These are phyloP conservation scores for Cercospora brassicicola DNA, from an alignment of 2,329 filamentous ascomycete species.

Conservation along the genomic window DNA sequence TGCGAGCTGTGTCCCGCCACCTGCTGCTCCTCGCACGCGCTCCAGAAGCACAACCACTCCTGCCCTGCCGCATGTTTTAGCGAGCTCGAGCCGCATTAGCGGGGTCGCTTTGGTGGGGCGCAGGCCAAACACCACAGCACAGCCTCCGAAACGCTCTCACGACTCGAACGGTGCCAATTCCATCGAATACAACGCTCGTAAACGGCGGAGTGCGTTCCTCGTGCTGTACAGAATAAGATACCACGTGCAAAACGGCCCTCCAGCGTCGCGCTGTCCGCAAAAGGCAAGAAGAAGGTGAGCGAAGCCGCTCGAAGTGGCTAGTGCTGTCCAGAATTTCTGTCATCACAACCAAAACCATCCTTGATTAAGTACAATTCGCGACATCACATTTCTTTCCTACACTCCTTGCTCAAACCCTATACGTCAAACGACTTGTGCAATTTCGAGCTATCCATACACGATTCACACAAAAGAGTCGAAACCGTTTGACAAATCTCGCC, in stretches of 20 bases:
- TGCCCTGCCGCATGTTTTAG: neutral
- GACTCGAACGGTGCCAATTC: neutral
- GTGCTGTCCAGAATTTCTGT: slow-evolving; percentile 17
- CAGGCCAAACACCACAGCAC: neutral
- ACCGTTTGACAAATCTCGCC: neutral
- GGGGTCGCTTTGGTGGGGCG: slow-evolving; percentile 11
- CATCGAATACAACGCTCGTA: neutral
- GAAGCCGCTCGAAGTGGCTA: slow-evolving; percentile 27
- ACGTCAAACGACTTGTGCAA: neutral
- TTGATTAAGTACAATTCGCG: slow-evolving; percentile 14
- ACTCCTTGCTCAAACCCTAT: neutral
- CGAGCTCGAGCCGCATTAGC: slow-evolving; percentile 15
- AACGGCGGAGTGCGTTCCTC: neutral
- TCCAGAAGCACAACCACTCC: neutral
- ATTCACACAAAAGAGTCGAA: neutral
- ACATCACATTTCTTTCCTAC: neutral
- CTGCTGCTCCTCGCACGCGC: neutral
- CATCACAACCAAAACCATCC: neutral
- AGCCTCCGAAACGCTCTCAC: neutral
- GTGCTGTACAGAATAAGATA: neutral
- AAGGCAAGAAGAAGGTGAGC: slow-evolving; percentile 11
- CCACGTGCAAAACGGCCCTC: neutral
- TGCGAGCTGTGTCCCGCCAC: slow-evolving; percentile 8
- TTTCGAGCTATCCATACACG: neutral
- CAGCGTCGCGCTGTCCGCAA: neutral